A percentile compares a stretch with the other conserved stretches of the same genome.
phyloP scores from a whole-genome alignment of 441 rosid genomes.

The Geranium incanum region DNA sequence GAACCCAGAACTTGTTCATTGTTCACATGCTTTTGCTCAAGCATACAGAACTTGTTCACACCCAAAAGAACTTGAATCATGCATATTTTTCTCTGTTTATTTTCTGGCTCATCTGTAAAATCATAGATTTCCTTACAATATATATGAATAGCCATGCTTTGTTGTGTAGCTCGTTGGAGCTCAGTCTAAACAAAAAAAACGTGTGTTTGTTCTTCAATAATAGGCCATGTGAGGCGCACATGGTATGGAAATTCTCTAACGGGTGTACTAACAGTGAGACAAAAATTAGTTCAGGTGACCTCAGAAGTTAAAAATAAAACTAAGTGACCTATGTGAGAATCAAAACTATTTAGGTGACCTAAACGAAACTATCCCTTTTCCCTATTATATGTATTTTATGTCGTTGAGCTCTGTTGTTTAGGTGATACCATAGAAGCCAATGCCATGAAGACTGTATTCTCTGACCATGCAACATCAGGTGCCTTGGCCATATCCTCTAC shows the following conservation, averaged over 20 bases:
- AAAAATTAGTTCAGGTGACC: no score
- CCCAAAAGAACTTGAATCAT: no score
- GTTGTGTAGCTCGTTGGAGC: constrained; percentile 27
- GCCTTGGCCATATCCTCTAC: constrained; percentile 82
- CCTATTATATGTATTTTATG: constrained; percentile 4
- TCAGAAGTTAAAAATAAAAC: no score
- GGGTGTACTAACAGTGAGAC: no score
- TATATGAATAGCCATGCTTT: background rate
- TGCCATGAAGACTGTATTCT: constrained; percentile 61
- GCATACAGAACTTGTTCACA: constrained; percentile 15
- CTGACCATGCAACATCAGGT: constrained; percentile 71
- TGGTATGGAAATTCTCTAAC: no score
- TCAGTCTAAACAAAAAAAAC: constrained; percentile 21
- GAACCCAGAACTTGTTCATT: constrained; percentile 5
- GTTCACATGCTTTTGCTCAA: constrained; percentile 12
- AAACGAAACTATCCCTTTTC: no score
- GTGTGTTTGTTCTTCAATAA: constrained; percentile 4
- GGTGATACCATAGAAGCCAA: constrained; percentile 84
- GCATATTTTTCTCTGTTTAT: no score
- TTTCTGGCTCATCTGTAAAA: constrained; percentile 20
- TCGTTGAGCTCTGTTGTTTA: constrained; percentile 26
- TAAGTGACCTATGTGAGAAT: no score
- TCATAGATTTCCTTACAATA: constrained; percentile 12
- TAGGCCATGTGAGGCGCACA: no score
- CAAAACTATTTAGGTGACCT: no score